Evolutionary conservation across 306 rosid genomes (phyloP), one percentile per base, ranked within the genome.

Genomic region (Rubus idaeus): DNA sequence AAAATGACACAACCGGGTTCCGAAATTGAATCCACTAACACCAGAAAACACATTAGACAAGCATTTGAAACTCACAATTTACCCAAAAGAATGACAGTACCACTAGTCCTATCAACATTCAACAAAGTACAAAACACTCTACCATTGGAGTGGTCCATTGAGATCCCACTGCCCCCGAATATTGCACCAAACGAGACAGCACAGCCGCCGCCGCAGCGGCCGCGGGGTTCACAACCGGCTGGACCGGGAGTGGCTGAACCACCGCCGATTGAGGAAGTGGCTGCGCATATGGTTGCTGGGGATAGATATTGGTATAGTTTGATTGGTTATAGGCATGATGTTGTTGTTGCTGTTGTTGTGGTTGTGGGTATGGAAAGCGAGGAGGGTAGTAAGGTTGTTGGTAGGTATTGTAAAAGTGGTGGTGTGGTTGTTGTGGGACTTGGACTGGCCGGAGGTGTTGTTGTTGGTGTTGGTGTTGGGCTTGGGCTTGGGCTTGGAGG

Each of bases 401-500:
- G 23, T 14, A 13, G 51, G 18, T 8, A 10, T 35, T 70, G 56
- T 23, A 44, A 46, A 4, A 1, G n/a, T 47, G 20, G 51, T 45
- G 47, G 16, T 16, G 69, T 37, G 14, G 70, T 13, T 14, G 56
- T 5, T n/a, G 68, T 62, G 13, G n/a, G n/a, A 0, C 3, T 13
- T 62, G 68, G 18, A 62, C n/a, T 58, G 65, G 37, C 5, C 21
- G 16, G 39, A 26, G 65, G 4, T 26, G 67, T 30, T 30, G 42
- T 61, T 61, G 67, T 5, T 63, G 46, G 2, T 21, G 66, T 60
- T 26, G n/a, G n/a, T n/a, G n/a, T n/a, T n/a, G n/a, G n/a, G n/a
- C n/a, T n/a, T n/a, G n/a, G n/a, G n/a, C n/a, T n/a, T n/a, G 66
- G 41, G 66, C 40, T 60, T 60, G 18, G 68, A 37, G 46, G 65